Evolutionary conservation across 2,329 filamentous ascomycete genomes (phyloP), one percentile per base, ranked within the genome.

Genomic region (Zopfia rhizophila): DNA sequence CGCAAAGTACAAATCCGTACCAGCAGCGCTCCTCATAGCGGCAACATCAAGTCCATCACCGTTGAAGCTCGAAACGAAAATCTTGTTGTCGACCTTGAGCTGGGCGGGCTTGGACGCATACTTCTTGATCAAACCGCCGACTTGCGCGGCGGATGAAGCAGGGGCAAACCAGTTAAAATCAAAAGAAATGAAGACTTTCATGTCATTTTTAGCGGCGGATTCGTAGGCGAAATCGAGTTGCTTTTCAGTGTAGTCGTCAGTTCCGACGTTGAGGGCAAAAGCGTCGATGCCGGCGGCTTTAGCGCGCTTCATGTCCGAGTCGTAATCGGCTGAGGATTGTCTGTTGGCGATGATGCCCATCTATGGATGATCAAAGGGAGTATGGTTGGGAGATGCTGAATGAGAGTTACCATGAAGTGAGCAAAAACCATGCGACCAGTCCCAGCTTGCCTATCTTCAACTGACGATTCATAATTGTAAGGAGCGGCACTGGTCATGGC

Each of bases 281-380:
- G 63, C 65, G 42, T 68, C 65, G 37, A 68, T 68, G 31, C 64
- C 64, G 12, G 61, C 56, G 5, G 57, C 54, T 49, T 67, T 65
- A 18, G 63, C 64, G 11, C 45, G 40, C 25, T 55, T 36, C 53
- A 66, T 65, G 39, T 65, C 63, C 11, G 36, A 51, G 28, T 66
- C 59, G 35, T 64, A 68, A 28, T 64, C 62, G 24, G 51, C 43
- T 3, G 61, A 43, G 38, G 49, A 60, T 21, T 40, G 31, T 29
- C 62, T 43, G 37, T 56, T 54, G n/a, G 44, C 37, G 8, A 63
- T 52, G 27, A 65, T 66, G 21, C 61, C 61, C 35, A 68, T 60
- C 63, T 66, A 28, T 14, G 13, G 22, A n/a, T 29, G 5, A 12
- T 8, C n/a, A 18, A n/a, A 24, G n/a, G 22, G 7, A 3, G 24